Conservation (phyloP, 2,329 filamentous ascomycete species). For the Colletotrichum chlorophyti region DNA sequence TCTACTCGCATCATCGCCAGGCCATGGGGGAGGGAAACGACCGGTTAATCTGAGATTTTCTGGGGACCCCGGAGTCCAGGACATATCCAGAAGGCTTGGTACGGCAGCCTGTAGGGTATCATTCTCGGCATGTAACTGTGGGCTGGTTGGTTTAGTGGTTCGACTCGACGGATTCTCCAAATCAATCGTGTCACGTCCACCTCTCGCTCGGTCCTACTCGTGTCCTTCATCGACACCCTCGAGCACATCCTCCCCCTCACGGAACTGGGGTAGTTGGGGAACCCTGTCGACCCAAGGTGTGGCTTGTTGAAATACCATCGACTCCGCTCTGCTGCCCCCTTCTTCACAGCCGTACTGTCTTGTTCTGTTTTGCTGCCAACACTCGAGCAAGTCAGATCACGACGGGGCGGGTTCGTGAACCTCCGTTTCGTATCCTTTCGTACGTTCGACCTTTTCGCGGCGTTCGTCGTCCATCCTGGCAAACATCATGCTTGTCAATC, state of each 20-base stretch:
- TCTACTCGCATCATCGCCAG: slow-evolving; percentile 3
- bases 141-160: too few species aligned
- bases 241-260: slow-evolving; percentile 20
- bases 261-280: slow-evolving; percentile 25
- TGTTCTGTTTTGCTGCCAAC: neutral
- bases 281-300: neutral
- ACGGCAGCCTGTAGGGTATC: neutral
- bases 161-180: slow-evolving; percentile 14
- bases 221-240: neutral
- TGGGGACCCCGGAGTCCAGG: slow-evolving; percentile 14
- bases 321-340: neutral
- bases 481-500: slow-evolving; percentile 25
- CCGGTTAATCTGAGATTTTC: slow-evolving; percentile 22
- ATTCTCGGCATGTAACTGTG: slow-evolving; percentile 12
- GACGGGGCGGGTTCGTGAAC: slow-evolving; percentile 1
- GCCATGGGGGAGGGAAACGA: slow-evolving; percentile 18
- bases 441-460: neutral
- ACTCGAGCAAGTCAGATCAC: neutral
- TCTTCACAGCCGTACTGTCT: neutral
- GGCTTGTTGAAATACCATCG: slow-evolving; percentile 16
- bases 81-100: slow-evolving; percentile 4
- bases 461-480: neutral
- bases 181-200: slow-evolving; percentile 3
- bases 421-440: neutral
- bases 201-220: too few species aligned